A percentile compares a stretch with the other conserved stretches of the same genome.
These are phyloP conservation scores for Cercospora sp. DNA, from an alignment of 2,329 filamentous ascomycete species.

Conservation along the genomic window DNA sequence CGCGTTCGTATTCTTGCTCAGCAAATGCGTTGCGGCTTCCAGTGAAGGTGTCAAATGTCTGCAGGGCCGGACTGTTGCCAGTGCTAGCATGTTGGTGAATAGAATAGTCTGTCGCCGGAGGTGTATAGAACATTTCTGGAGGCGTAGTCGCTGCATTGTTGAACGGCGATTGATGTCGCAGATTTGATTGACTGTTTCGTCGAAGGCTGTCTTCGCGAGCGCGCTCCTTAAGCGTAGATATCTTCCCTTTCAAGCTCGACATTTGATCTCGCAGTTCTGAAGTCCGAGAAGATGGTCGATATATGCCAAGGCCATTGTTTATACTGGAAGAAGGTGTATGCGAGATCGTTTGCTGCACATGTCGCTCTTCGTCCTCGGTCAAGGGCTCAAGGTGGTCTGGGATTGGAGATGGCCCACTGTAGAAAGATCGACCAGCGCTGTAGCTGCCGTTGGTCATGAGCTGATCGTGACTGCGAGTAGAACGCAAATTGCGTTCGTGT, in stretches of 20 bases:
- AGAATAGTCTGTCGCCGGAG: background rate
- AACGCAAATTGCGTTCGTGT: constrained; percentile 12
- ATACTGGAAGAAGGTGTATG: constrained; percentile 10
- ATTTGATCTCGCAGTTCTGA: constrained; percentile 79
- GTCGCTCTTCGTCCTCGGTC: constrained; percentile 42
- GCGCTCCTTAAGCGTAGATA: constrained; percentile 75
- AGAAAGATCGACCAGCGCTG: constrained; percentile 33
- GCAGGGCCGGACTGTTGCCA: constrained; percentile 5
- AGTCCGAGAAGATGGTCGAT: constrained; percentile 69
- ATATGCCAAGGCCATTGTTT: constrained; percentile 47
- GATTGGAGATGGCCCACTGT: constrained; percentile 43
- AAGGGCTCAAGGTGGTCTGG: constrained; percentile 44
- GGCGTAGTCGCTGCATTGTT: constrained; percentile 58
- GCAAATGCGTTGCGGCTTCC: constrained; percentile 10
- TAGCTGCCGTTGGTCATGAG: constrained; percentile 22
- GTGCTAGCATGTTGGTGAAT: constrained; percentile 14
- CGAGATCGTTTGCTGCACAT: constrained; percentile 22
- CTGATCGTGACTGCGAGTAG: constrained; percentile 27
- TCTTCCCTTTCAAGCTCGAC: constrained; percentile 80
- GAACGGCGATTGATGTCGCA: constrained; percentile 72
- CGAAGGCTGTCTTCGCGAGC: constrained; percentile 77
- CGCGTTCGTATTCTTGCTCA: constrained; percentile 1
- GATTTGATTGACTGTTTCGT: constrained; percentile 72
- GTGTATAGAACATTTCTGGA: constrained; percentile 37
- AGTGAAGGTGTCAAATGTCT: background rate